phyloP scores from a whole-genome alignment of 1,284 basidiomycete species.

The Leucoagaricus sp. region DNA sequence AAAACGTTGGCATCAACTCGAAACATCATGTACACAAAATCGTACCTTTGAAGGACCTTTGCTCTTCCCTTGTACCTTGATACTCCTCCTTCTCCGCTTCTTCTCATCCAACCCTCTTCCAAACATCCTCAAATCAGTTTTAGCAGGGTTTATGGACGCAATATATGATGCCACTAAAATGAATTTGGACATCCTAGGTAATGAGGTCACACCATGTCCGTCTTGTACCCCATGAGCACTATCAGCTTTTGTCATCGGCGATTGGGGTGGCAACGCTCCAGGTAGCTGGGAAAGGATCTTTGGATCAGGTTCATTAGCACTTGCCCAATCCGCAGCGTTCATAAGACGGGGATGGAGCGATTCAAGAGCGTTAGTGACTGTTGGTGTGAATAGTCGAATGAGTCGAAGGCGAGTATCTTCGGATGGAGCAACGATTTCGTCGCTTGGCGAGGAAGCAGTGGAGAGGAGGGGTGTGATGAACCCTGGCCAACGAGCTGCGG shows the following conservation, averaged over 20 bases:
- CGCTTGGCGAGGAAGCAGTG: constrained; percentile 32
- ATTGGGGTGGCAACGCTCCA: constrained; percentile 12
- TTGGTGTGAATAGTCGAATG: constrained; percentile 57
- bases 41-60: constrained; percentile 54
- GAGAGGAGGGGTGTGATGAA: constrained; percentile 67
- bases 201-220: constrained; percentile 14
- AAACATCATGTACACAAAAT: not conserved
- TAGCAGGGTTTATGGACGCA: constrained; percentile 85
- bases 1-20: not conserved
- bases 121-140: constrained; percentile 82
- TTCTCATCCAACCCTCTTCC: constrained; percentile 70
- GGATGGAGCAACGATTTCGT: constrained; percentile 34
- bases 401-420: constrained; percentile 67
- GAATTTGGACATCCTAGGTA: constrained; percentile 61
- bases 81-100: constrained; percentile 50
- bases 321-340: constrained; percentile 62
- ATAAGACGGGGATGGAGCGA: constrained; percentile 64
- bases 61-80: constrained; percentile 32
- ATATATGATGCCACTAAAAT: constrained; percentile 82
- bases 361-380: constrained; percentile 61
- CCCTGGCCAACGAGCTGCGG: constrained; percentile 78
- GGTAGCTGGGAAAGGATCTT: constrained; percentile 31
- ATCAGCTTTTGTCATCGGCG: not conserved
- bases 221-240: not conserved
- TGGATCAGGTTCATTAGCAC: constrained; percentile 41